These are phyloP conservation scores for Coelomomyces lativittatus DNA, from an alignment of 371 early-diverging fungal species.

Conservation along the genomic window DNA sequence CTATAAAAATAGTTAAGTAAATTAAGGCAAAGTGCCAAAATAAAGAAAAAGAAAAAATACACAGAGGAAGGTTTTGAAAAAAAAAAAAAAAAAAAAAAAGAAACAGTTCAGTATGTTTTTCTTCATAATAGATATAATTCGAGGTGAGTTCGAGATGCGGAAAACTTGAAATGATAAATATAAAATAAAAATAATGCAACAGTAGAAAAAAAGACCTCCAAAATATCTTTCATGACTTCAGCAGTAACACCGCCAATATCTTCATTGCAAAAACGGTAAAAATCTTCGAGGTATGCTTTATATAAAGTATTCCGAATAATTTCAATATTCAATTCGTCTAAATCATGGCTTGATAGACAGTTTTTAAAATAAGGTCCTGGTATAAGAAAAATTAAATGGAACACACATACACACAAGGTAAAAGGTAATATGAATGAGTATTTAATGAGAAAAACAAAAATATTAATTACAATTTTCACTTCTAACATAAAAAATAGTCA, in stretches of 20 bases:
- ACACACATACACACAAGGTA: too few species aligned
- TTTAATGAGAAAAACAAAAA: too few species aligned
- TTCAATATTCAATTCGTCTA: conserved; percentile 95
- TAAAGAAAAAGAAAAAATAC: too few species aligned
- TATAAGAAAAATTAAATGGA: too few species aligned
- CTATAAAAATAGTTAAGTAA: conserved; percentile 8
- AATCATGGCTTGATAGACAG: conserved; percentile 84
- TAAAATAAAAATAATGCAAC: conserved; percentile 1
- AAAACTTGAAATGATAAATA: not conserved
- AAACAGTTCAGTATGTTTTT: not conserved
- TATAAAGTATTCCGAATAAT: conserved; percentile 94
- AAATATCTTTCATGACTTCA: conserved; percentile 82
- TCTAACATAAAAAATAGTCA: too few species aligned
- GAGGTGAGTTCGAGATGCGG: not conserved
- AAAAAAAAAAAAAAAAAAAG: not conserved
- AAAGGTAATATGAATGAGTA: too few species aligned
- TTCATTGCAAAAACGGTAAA: conserved; percentile 63
- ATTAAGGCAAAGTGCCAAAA: too few species aligned
- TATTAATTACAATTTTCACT: too few species aligned
- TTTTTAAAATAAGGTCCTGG: conserved; percentile 91
- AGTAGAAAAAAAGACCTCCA: too few species aligned
- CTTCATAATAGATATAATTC: too few species aligned
- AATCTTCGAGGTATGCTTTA: conserved; percentile 95
- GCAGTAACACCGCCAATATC: conserved; percentile 66
- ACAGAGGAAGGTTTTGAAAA: too few species aligned